phyloP scores from a whole-genome alignment of 345 rosid genomes.

The rapeseed (Brassica napus) region DNA sequence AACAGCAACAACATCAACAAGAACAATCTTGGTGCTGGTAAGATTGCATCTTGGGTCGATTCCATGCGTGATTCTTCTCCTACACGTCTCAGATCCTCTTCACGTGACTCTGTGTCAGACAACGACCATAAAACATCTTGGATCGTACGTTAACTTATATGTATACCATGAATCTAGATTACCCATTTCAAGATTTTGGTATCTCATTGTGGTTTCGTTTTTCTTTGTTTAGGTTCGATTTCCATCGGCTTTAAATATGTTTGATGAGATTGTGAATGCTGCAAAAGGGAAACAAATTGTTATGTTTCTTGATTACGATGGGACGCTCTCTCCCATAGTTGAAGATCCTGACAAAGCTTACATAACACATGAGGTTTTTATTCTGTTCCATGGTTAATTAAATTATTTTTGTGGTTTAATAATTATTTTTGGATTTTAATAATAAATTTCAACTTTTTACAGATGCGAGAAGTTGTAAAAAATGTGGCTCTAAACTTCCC shows the following conservation, averaged over 20 bases:
- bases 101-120: slow-evolving; percentile 40
- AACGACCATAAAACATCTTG: slow-evolving; percentile 50
- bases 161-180: not conserved
- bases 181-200: not conserved
- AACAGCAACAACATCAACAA: slow-evolving; percentile 15
- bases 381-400: not conserved
- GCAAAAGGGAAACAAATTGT: slow-evolving; percentile 78
- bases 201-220: not conserved
- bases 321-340: slow-evolving; percentile 95
- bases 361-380: slow-evolving; percentile 75
- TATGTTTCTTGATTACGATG: slow-evolving; percentile 95
- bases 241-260: slow-evolving; percentile 82
- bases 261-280: slow-evolving; percentile 61
- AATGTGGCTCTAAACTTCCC: slow-evolving; percentile 73
- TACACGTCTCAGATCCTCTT: slow-evolving; percentile 57
- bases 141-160: slow-evolving; percentile 53
- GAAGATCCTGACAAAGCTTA: slow-evolving; percentile 91
- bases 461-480: slow-evolving; percentile 87
- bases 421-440: not conserved
- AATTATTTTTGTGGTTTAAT: not conserved
- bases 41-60: slow-evolving; percentile 63
- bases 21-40: slow-evolving; percentile 33
- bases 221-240: slow-evolving; percentile 50
- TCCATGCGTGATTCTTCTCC: slow-evolving; percentile 95
- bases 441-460: not conserved